Evolutionary conservation across 2,329 filamentous ascomycete genomes (phyloP).

Genomic region (Trichoderma atroviride): DNA sequence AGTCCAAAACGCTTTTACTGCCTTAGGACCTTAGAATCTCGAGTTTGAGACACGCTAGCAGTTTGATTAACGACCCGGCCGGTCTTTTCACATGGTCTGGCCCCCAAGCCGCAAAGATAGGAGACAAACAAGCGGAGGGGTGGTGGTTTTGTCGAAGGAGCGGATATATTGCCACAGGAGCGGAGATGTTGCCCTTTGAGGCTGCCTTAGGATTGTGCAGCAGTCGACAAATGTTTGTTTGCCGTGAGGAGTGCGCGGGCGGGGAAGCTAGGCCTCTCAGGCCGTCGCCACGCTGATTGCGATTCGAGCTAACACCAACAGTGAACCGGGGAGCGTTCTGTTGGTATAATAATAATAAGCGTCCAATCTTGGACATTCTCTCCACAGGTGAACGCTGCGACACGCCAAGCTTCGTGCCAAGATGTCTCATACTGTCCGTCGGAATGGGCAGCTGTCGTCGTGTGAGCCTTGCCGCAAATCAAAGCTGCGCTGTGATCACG

Average conservation of each 20-base stretch:
- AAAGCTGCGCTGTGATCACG: conserved; percentile 4
- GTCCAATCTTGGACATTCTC: background rate
- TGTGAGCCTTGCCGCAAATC: conserved; percentile 7
- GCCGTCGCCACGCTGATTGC: too few relatives aligned
- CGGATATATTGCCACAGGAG: too few relatives aligned
- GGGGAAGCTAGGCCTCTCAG: too few relatives aligned
- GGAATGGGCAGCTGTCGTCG: background rate
- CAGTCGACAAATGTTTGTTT: too few relatives aligned
- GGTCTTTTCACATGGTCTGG: background rate
- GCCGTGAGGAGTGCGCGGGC: too few relatives aligned
- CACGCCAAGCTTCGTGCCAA: background rate
- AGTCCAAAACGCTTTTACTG: background rate
- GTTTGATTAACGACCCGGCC: background rate
- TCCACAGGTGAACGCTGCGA: background rate
- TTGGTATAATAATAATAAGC: background rate
- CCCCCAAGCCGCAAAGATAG: background rate
- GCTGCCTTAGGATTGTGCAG: too few relatives aligned
- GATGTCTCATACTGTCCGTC: background rate
- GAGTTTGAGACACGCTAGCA: background rate
- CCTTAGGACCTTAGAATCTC: background rate
- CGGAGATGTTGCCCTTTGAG: too few relatives aligned
- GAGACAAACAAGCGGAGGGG: background rate
- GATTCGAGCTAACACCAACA: too few relatives aligned
- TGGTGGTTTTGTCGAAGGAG: background rate
- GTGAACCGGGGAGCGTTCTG: background rate